These are phyloP conservation scores for Dryas alaskensis DNA, from an alignment of 306 rosid genomes.

Conservation along the genomic window DNA sequence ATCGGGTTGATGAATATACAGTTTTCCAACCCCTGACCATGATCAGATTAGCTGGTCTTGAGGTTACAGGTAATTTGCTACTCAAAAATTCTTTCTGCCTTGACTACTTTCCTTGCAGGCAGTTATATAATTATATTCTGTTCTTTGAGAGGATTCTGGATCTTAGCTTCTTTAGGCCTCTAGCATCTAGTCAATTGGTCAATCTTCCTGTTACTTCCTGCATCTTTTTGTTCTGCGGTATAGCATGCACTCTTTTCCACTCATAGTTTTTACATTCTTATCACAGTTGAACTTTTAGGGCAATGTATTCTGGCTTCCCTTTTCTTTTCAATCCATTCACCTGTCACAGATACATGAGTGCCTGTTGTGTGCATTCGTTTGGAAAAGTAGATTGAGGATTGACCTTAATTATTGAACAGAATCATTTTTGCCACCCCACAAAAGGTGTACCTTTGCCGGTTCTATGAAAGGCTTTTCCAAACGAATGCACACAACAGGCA, in stretches of 20 bases:
- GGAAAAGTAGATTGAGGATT: neutral
- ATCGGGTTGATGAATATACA: slow-evolving; percentile 89
- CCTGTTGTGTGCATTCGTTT: neutral
- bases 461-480: slow-evolving; percentile 15
- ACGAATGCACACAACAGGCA: neutral
- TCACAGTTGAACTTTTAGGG: slow-evolving; percentile 51
- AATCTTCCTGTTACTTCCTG: neutral
- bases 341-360: neutral
- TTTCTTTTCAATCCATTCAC: neutral
- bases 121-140: neutral
- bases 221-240: neutral
- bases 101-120: neutral
- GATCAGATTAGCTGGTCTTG: slow-evolving; percentile 71
- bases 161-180: neutral
- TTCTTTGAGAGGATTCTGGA: neutral
- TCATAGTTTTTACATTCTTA: neutral
- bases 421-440: neutral
- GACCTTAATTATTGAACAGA: neutral
- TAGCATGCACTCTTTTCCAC: neutral
- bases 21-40: slow-evolving; percentile 90
- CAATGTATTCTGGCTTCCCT: neutral
- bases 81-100: neutral
- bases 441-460: slow-evolving; percentile 1
- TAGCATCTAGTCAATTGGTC: neutral
- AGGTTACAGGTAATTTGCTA: slow-evolving; percentile 64